phyloP scores from a whole-genome alignment of 139 green algal genomes.

The Mychonastes homosphaera region DNA sequence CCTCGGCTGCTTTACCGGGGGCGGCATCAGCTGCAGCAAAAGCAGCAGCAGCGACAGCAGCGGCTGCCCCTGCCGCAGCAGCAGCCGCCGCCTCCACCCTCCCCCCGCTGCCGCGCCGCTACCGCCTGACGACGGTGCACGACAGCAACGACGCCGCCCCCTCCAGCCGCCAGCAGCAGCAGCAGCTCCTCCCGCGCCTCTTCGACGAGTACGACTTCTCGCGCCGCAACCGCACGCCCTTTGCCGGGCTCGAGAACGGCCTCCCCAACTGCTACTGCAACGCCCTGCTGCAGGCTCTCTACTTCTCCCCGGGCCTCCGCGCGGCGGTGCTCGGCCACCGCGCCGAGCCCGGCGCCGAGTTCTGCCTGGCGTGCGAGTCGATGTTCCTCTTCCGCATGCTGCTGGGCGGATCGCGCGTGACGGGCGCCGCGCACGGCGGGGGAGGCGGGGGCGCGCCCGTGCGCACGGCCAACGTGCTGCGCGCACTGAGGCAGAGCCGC shows the following conservation, averaged over 20 bases:
- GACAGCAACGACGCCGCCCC: no score
- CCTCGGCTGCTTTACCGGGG: no score
- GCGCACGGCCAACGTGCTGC: conserved; percentile 77
- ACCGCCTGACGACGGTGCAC: no score
- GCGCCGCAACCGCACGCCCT: conserved; percentile 43
- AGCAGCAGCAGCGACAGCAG: no score
- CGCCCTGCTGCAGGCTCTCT: conserved; percentile 82
- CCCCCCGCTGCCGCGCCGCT: no score
- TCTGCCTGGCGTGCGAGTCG: conserved; percentile 79
- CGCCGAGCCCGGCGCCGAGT: conserved; percentile 67
- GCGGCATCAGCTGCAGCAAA: no score
- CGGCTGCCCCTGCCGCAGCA: no score
- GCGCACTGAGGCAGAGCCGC: conserved; percentile 65
- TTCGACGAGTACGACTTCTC: conserved; percentile 76
- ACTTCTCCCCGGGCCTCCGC: conserved; percentile 67
- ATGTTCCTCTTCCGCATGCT: conserved; percentile 88
- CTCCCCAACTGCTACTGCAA: conserved; percentile 91
- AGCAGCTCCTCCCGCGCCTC: no score
- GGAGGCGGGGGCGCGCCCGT: background rate
- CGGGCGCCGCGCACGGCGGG: conserved; percentile 49
- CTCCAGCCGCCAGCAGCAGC: no score
- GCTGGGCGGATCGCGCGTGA: conserved; percentile 24
- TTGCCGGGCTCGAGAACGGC: conserved; percentile 89
- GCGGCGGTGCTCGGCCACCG: conserved; percentile 41
- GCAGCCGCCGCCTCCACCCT: no score